phyloP scores from a whole-genome alignment of 2,329 filamentous ascomycete genomes.

The Penicillium sp. region DNA sequence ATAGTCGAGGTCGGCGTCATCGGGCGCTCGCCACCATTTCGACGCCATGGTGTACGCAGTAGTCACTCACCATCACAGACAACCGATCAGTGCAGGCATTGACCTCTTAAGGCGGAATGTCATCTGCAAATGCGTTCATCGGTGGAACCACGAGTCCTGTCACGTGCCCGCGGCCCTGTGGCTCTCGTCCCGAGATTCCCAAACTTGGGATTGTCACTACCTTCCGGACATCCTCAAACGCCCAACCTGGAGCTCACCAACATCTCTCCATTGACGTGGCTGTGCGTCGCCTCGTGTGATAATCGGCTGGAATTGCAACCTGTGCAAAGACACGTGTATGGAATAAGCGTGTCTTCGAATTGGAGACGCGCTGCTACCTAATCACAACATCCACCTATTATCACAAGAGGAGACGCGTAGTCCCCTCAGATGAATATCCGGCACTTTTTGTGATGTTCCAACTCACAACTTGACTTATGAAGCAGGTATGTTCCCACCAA shows the following conservation, averaged over 20 bases:
- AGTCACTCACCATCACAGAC: conserved; percentile 13
- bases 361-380: background rate
- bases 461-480: background rate
- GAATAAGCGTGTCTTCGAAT: background rate
- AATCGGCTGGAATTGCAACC: conserved; percentile 3
- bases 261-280: background rate
- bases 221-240: background rate
- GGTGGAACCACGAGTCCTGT: conserved; percentile 21
- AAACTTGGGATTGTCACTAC: background rate
- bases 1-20: conserved; percentile 26
- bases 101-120: conserved; percentile 18
- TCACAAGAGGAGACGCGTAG: background rate
- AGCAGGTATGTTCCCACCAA: background rate
- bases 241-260: background rate
- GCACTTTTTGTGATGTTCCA: no score
- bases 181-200: background rate
- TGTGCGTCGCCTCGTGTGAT: conserved; percentile 6
- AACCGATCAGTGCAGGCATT: background rate
- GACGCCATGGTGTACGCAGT: conserved; percentile 14
- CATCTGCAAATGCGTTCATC: conserved; percentile 25
- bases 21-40: conserved; percentile 22
- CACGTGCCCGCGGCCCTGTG: conserved; percentile 21
- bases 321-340: background rate
- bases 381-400: background rate
- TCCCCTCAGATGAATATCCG: background rate